A percentile compares a stretch with the other conserved stretches of the same genome.
Conservation (phyloP, 352 stramenopile species). For the Phytophthora melonis region DNA sequence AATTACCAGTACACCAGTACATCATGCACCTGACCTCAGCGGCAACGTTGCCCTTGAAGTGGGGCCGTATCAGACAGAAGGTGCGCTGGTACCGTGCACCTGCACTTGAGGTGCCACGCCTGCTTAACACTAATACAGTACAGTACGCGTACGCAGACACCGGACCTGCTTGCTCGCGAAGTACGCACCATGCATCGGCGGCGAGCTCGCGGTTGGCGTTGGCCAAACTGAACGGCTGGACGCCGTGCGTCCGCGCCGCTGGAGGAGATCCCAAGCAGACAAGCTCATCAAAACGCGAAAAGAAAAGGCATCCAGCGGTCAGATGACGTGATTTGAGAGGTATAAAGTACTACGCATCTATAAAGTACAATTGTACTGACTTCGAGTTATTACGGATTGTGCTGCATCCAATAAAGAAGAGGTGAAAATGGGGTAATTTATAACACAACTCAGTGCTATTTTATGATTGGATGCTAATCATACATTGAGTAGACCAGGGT, state of each 20-base stretch:
- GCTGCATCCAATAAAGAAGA: too few relatives aligned
- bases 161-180: background rate
- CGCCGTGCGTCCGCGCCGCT: background rate
- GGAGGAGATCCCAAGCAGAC: slow-evolving; percentile 13
- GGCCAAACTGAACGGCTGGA: background rate
- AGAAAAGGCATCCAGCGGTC: background rate
- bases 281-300: background rate
- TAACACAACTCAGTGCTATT: background rate
- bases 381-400: too few relatives aligned
- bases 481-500: background rate
- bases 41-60: slow-evolving; percentile 22
- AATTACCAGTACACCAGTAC: background rate
- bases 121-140: background rate
- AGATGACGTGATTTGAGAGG: background rate
- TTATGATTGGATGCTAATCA: background rate
- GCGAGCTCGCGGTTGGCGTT: background rate
- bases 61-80: slow-evolving; percentile 19
- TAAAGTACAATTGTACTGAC: background rate
- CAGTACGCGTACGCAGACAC: background rate
- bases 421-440: too few relatives aligned
- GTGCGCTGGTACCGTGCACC: slow-evolving; percentile 19
- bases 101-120: slow-evolving; percentile 21
- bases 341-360: background rate
- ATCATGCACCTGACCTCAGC: background rate
- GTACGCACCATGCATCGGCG: background rate